Evolutionary conservation across 75 land plant species (phyloP).

Genomic region (Picea sitchensis): DNA sequence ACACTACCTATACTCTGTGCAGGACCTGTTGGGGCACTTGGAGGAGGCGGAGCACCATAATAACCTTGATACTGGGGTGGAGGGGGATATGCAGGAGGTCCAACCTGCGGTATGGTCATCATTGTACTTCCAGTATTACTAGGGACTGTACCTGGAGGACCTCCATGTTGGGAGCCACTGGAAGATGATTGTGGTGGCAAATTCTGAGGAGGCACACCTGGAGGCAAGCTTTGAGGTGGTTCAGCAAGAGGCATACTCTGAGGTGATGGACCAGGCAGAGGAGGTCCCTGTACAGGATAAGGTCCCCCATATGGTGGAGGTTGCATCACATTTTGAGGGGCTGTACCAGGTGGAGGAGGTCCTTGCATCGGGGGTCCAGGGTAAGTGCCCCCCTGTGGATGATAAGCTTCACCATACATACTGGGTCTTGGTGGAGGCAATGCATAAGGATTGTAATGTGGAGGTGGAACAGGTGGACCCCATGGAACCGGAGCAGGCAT

Average conservation of each 20-base stretch:
- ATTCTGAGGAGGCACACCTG: conserved; percentile 27
- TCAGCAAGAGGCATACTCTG: conserved; percentile 44
- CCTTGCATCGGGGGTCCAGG: conserved; percentile 1
- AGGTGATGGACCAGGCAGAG: conserved; percentile 10
- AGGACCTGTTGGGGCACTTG: conserved; percentile 26
- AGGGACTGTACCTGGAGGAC: conserved; percentile 40
- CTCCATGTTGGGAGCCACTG: conserved; percentile 41
- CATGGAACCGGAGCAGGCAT: not conserved
- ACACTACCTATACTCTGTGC: conserved; percentile 22
- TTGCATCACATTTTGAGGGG: conserved; percentile 4
- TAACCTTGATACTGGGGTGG: conserved; percentile 46
- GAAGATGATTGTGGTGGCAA: conserved; percentile 21
- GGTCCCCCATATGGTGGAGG: conserved; percentile 23
- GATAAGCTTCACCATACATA: not conserved
- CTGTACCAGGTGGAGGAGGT: not conserved
- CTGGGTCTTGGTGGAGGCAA: not conserved
- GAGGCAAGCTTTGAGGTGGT: conserved; percentile 25
- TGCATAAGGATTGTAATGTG: not conserved
- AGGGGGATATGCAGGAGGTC: conserved; percentile 37
- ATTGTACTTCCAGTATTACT: conserved; percentile 29
- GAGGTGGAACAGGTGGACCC: not conserved
- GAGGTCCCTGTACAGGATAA: conserved; percentile 28
- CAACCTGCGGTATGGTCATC: conserved; percentile 28
- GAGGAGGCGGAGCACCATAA: conserved; percentile 50
- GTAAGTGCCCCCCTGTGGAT: conserved; percentile 17